phyloP scores from a whole-genome alignment of 805 yeast genomes.

The Yamadazyma sp. region DNA sequence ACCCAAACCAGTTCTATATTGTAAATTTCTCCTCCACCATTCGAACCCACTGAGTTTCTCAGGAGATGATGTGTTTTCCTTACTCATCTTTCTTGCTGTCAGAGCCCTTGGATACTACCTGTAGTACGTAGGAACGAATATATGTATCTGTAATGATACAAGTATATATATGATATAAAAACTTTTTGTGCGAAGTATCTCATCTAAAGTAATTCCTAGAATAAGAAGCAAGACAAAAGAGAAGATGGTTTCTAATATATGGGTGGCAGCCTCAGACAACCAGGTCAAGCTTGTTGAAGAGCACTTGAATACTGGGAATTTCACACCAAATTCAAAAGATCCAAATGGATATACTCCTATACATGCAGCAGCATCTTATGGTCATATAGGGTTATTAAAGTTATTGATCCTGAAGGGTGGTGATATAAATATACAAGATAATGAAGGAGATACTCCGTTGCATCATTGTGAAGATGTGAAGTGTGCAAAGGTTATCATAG shows the following conservation, averaged over 20 bases:
- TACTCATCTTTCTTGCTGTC: too few species aligned
- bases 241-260: conserved; percentile 58
- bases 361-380: conserved; percentile 97
- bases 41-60: conserved; percentile 52
- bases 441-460: conserved; percentile 93
- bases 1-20: conserved; percentile 71
- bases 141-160: too few species aligned
- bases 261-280: conserved; percentile 95
- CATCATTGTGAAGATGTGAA: conserved; percentile 79
- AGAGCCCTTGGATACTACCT: neutral
- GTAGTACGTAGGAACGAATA: too few species aligned
- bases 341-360: conserved; percentile 95
- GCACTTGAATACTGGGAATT: conserved; percentile 46
- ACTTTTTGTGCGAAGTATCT: too few species aligned
- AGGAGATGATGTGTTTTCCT: conserved; percentile 23
- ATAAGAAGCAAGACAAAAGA: neutral
- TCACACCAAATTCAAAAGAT: conserved; percentile 73
- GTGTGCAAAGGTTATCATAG: conserved; percentile 65
- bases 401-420: conserved; percentile 63
- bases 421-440: conserved; percentile 76
- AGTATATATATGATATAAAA: too few species aligned
- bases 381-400: conserved; percentile 65
- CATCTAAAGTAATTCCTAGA: too few species aligned
- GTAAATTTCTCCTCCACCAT: conserved; percentile 78
- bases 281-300: conserved; percentile 56